Evolutionary conservation across 2,329 filamentous ascomycete genomes (phyloP).

Genomic region (Cladosporium sp.): DNA sequence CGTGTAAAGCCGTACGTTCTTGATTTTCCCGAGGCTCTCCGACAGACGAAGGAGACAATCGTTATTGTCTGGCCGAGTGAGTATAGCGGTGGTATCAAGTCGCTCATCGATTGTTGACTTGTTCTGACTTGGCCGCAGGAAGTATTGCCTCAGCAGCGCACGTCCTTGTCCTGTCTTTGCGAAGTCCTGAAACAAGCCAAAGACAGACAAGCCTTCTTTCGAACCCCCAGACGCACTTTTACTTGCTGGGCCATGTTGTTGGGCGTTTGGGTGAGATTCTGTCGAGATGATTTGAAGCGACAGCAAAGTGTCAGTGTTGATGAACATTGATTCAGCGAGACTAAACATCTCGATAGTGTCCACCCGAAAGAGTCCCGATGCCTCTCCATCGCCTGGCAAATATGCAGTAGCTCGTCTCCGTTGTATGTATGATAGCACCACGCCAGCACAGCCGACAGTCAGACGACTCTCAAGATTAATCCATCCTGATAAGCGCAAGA

Average conservation of each 20-base stretch:
- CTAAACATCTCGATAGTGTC: constrained; percentile 69
- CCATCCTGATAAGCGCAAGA: constrained; percentile 64
- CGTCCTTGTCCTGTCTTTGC: constrained; percentile 77
- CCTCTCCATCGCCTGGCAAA: constrained; percentile 54
- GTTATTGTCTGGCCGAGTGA: constrained; percentile 65
- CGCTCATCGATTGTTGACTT: constrained; percentile 64
- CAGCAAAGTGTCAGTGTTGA: constrained; percentile 73
- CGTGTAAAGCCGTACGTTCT: constrained; percentile 67
- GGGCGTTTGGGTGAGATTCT: constrained; percentile 76
- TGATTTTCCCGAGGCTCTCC: constrained; percentile 63
- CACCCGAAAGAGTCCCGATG: constrained; percentile 55
- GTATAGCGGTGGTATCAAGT: constrained; percentile 61
- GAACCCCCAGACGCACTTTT: constrained; percentile 50
- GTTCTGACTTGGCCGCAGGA: constrained; percentile 72
- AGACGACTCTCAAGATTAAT: constrained; percentile 69
- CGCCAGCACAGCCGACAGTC: constrained; percentile 81
- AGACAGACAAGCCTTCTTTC: constrained; percentile 80
- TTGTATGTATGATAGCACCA: constrained; percentile 73
- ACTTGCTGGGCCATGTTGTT: constrained; percentile 65
- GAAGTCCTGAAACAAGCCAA: constrained; percentile 72
- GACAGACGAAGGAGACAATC: constrained; percentile 52
- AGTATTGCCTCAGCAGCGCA: constrained; percentile 66
- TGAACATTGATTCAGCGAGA: constrained; percentile 62
- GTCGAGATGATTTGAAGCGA: constrained; percentile 81
- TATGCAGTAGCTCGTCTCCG: constrained; percentile 61